Conservation (phyloP, 371 early-diverging fungal species). For the Saksenaea oblongispora region DNA sequence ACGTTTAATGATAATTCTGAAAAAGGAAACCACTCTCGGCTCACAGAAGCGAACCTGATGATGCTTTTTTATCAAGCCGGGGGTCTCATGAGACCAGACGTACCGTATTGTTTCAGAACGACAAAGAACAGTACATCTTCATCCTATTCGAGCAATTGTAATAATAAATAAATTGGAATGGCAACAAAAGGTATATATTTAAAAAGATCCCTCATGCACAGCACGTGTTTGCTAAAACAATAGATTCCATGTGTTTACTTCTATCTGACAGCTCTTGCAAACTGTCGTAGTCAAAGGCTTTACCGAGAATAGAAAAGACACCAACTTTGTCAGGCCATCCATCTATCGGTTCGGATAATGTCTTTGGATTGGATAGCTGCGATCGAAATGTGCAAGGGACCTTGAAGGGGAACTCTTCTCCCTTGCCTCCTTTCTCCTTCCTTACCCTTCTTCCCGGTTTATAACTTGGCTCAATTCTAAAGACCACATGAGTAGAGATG, state of each 20-base stretch:
- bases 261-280: too few relatives aligned
- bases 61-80: not conserved
- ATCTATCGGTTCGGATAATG: not conserved
- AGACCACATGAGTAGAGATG: not conserved
- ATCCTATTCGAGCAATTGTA: too few relatives aligned
- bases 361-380: not conserved
- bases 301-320: too few relatives aligned
- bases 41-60: not conserved
- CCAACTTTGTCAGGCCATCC: not conserved
- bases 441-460: not conserved
- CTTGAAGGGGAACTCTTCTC: not conserved
- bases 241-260: too few relatives aligned
- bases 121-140: too few relatives aligned
- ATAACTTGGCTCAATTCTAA: not conserved
- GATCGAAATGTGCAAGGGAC: constrained; percentile 4
- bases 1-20: not conserved
- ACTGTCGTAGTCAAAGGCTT: too few relatives aligned
- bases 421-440: not conserved
- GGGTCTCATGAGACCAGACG: not conserved
- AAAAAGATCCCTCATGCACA: too few relatives aligned
- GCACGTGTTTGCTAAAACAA: too few relatives aligned
- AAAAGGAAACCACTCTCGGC: not conserved
- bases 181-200: too few relatives aligned
- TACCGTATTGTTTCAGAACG: not conserved
- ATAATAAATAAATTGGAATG: too few relatives aligned